Base-by-base conservation (phyloP, 805 yeast genomes). In the Saturnispora bothae region DNA sequence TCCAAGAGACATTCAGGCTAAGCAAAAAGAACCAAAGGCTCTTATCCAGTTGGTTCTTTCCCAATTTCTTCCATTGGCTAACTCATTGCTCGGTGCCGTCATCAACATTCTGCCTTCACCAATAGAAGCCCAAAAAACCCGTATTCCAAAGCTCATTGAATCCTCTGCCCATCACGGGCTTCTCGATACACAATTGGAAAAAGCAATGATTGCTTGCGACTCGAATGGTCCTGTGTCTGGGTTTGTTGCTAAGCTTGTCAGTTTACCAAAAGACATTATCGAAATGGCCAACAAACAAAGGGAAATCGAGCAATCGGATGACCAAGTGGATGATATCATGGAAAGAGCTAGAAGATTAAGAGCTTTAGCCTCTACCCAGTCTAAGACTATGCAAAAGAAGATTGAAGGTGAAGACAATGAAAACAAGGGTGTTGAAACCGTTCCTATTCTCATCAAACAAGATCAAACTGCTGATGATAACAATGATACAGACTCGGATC, bases 11-110 rank as follows among this genome's bases (percentile, higher is more conserved):
- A 52, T 85, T 40, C 68, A 81, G 40, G 76, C 95, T 1, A 38
- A 38, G 19, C 32, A 31, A 12, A 84, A 80, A 49, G 96, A 89
- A 52, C 66, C 76, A 33, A 78, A 75, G 44, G 65, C 63, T 39
- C 58, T 85, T 32, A 55, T 86, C 15, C 70, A 68, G 39, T 65
- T 75, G 6, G 71, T 92, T 4, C 76, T 89, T 74, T 75, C 85
- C 1, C 96, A 89, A 53, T 92, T 98, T 96, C 63, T 92, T 17
- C 97, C 99, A 1, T 73, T 92, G 4, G 81, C 96, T 18, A 78
- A 83, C 28, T 83, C 97, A 0, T 71, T 89, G 7, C 61, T 92
- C 21, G 68, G 92, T 8, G 76, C 94, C 1, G 94, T 89, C 4
- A 78, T 88, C 23, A 92, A 85, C 42, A 73, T 75, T 43, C 57